Percentiles rank a stretch among this genome's conserved stretches.
These are phyloP conservation scores for Cryphonectria naterciae DNA, from an alignment of 2,329 filamentous ascomycete genomes.

Conservation along the genomic window DNA sequence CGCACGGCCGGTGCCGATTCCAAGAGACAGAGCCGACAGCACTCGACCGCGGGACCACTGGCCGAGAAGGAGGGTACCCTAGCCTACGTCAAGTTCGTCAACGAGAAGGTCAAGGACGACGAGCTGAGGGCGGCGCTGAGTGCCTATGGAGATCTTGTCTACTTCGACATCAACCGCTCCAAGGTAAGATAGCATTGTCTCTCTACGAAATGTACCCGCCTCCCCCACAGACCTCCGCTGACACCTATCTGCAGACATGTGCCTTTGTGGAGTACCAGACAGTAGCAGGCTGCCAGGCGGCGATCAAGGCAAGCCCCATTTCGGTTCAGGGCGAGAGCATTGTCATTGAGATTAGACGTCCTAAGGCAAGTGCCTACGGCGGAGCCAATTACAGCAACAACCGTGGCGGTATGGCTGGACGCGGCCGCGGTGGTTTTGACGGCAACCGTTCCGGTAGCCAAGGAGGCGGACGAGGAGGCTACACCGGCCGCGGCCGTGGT, in stretches of 20 bases:
- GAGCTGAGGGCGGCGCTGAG: slow-evolving; percentile 73
- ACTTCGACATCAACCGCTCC: slow-evolving; percentile 77
- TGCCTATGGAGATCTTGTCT: slow-evolving; percentile 71
- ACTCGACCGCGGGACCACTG: slow-evolving; percentile 63
- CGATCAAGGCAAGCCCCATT: slow-evolving; percentile 83
- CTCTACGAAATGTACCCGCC: neutral
- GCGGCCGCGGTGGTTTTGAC: slow-evolving; percentile 70
- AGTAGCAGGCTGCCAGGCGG: slow-evolving; percentile 78
- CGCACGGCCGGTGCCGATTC: slow-evolving; percentile 84
- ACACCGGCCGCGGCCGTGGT: slow-evolving; percentile 64
- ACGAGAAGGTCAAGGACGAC: slow-evolving; percentile 76
- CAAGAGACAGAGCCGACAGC: slow-evolving; percentile 79
- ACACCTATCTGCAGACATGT: slow-evolving; percentile 70
- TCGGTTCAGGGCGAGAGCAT: slow-evolving; percentile 81
- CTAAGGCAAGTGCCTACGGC: slow-evolving; percentile 72
- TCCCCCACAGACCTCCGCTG: slow-evolving; percentile 27
- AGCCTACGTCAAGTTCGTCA: slow-evolving; percentile 96
- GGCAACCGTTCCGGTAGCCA: slow-evolving; percentile 63
- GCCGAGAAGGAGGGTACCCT: slow-evolving; percentile 75
- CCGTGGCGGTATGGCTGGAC: slow-evolving; percentile 63
- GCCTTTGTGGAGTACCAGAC: slow-evolving; percentile 95
- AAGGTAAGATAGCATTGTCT: slow-evolving; percentile 66
- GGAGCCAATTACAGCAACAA: slow-evolving; percentile 68
- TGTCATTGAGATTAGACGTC: slow-evolving; percentile 84
- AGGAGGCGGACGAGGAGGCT: slow-evolving; percentile 67